These are phyloP conservation scores for Babesia sp. DNA, from an alignment of 169 alveolate species.

Conservation along the genomic window DNA sequence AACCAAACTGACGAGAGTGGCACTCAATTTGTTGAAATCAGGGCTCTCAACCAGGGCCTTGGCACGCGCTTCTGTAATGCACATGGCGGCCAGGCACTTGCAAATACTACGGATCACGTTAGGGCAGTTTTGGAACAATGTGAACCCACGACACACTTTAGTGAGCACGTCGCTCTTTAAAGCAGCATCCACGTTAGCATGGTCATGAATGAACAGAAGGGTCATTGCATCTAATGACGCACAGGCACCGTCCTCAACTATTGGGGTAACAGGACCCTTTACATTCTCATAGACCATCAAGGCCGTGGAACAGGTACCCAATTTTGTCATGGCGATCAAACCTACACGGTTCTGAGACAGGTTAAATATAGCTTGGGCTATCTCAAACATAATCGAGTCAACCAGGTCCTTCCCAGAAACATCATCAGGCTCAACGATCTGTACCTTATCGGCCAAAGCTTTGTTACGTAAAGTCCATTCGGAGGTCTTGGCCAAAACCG, in stretches of 20 bases:
- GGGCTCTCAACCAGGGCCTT: conserved; percentile 78
- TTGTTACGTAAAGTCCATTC: conserved; percentile 53
- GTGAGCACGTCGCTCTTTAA: conserved; percentile 79
- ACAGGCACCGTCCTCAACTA: conserved; percentile 72
- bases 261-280: conserved; percentile 46
- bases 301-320: neutral
- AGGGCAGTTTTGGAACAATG: conserved; percentile 79
- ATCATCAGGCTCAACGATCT: conserved; percentile 52
- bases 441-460: conserved; percentile 34
- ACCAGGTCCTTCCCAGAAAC: conserved; percentile 64
- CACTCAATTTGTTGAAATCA: conserved; percentile 71
- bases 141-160: conserved; percentile 81
- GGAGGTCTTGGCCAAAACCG: conserved; percentile 34
- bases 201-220: conserved; percentile 80
- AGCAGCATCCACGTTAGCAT: conserved; percentile 81
- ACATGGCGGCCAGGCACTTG: conserved; percentile 86
- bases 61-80: conserved; percentile 84
- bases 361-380: conserved; percentile 66
- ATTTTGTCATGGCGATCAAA: conserved; percentile 67
- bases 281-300: conserved; percentile 9
- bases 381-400: conserved; percentile 69
- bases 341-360: conserved; percentile 72
- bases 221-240: conserved; percentile 73
- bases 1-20: conserved; percentile 60
- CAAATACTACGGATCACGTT: conserved; percentile 83